phyloP scores from a whole-genome alignment of 75 land plant species.

The Picea glauca region DNA sequence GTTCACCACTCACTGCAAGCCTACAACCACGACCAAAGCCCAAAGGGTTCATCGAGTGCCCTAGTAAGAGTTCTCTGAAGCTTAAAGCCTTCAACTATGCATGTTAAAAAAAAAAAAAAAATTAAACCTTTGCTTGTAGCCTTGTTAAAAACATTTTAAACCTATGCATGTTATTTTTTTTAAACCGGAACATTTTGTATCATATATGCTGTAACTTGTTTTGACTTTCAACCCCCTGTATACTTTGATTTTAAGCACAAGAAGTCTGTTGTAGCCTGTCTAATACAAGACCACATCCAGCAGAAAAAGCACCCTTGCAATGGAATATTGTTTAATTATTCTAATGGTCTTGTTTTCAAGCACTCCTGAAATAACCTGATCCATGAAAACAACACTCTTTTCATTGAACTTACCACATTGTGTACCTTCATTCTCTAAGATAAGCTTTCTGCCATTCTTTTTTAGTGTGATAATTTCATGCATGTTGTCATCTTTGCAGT shows the following conservation, averaged over 20 bases:
- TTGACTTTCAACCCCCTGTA: not conserved
- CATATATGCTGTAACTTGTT: no score
- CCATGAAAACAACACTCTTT: not conserved
- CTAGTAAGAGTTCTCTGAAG: no score
- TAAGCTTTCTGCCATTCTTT: not conserved
- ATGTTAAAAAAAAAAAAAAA: no score
- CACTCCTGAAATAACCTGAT: not conserved
- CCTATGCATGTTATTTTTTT: no score
- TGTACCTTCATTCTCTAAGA: not conserved
- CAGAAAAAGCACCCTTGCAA: not conserved
- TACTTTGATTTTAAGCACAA: not conserved
- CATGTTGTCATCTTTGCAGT: not conserved
- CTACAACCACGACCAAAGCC: no score
- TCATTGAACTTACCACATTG: not conserved
- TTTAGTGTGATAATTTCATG: not conserved
- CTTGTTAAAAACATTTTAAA: no score
- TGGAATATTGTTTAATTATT: not conserved
- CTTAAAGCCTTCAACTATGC: no score
- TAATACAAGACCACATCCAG: not conserved
- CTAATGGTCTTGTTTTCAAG: not conserved
- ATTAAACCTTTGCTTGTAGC: no score
- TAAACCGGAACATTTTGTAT: no score
- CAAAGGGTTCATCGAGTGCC: no score
- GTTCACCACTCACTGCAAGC: no score
- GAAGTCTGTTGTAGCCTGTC: not conserved